Base-by-base conservation (phyloP, 2,329 filamentous ascomycete species). In the Eurotiales sp. region DNA sequence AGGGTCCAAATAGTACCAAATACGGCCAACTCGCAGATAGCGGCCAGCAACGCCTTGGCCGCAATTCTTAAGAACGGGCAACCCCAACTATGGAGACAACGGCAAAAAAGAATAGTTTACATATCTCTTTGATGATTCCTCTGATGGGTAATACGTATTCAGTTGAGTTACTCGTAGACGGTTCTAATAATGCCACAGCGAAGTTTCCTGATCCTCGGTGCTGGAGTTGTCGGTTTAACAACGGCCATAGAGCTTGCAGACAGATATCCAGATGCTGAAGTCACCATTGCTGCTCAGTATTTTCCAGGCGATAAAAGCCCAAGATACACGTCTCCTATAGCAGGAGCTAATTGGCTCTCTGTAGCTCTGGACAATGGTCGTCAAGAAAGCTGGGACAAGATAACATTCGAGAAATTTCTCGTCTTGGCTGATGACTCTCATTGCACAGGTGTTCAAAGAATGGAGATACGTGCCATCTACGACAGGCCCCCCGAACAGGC, bases 261-360 rank as follows among this genome's bases (percentile, higher is more conserved):
- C 19, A 21, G 34, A 15, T 46, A 46, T 15, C 43, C 43, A n/a
- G n/a, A 32, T 15, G 43, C 43, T 22, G 14, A 32, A 21, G 34
- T 46, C 19, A 46, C 29, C 19, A 29, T 37, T 10, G 43, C 34
- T 14, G 43, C 43, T 10, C 30, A 34, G 7, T 34, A 46, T 25
- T 23, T 46, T 10, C 43, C 43, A 6, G 43, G 43, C 14, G 43
- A 46, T 17, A 22, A 34, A 17, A 34, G 17, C 12, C 10, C 22
- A 5, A 10, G 11, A 7, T 46, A 46, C 27, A 34, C 29, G 19
- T 46, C 43, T 6, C 21, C 23, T n/a, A 34, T 32, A 34, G 43
- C 43, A 36, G 43, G 43, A 10, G 30, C 43, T n/a, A 46, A 46
- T 36, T 46, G 43, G 43, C 30, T 46, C 11, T 36, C 30, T 10